Conservation (phyloP, 768 basidiomycete genomes). For the Rhodotorula sphaerocarpa region DNA sequence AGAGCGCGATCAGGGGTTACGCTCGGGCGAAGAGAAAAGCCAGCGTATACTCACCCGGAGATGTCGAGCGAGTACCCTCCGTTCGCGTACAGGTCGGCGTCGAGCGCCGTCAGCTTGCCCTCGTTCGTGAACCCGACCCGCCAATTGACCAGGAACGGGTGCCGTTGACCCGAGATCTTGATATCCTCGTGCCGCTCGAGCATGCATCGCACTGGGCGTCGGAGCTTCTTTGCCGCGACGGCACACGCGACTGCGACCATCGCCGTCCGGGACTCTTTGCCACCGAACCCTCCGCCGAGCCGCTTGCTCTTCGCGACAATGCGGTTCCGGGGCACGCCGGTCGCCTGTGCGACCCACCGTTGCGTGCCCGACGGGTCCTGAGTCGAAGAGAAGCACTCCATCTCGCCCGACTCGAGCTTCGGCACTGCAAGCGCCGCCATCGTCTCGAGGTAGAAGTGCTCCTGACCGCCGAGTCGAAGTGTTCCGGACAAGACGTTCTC, state of each 20-base stretch:
- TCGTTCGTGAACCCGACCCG: constrained; percentile 36
- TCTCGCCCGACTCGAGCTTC: constrained; percentile 38
- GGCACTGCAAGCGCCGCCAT: constrained; percentile 34
- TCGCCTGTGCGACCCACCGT: constrained; percentile 36
- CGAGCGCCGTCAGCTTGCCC: constrained; percentile 37
- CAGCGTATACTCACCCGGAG: too few relatives aligned
- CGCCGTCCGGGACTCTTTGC: constrained; percentile 33
- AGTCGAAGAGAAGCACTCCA: constrained; percentile 35
- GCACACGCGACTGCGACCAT: constrained; percentile 33
- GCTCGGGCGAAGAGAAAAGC: too few relatives aligned
- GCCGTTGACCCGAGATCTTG: constrained; percentile 37
- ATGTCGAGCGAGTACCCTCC: constrained; percentile 34
- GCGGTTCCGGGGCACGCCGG: constrained; percentile 37
- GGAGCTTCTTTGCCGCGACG: constrained; percentile 35
- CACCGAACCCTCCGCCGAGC: constrained; percentile 39
- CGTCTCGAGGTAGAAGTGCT: constrained; percentile 22
- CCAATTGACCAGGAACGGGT: constrained; percentile 35
- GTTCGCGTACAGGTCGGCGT: constrained; percentile 35
- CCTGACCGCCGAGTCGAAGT: constrained; percentile 20
- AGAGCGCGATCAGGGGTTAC: too few relatives aligned
- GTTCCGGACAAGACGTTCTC: constrained; percentile 32
- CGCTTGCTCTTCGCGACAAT: constrained; percentile 31
- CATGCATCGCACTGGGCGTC: constrained; percentile 36
- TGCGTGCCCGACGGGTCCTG: constrained; percentile 37
- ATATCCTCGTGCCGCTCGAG: constrained; percentile 40